Base-by-base conservation (phyloP, 148 eudicot species). In the Gaultheria prostrata region DNA sequence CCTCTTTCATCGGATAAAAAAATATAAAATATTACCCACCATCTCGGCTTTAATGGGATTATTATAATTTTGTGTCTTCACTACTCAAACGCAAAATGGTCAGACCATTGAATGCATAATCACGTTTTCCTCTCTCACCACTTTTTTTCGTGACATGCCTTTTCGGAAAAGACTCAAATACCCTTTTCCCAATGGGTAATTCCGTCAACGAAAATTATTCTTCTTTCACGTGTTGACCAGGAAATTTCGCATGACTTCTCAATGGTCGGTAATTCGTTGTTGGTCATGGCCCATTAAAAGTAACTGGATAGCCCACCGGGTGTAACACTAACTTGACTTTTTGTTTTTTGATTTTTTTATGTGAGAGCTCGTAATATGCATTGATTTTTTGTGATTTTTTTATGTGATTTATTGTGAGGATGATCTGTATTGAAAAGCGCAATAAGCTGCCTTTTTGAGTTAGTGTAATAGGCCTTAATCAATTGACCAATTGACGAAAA, bases 41-140 rank as follows among this genome's bases (percentile, higher is more conserved):
- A 63, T 63, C 69, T 63, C 69, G 15, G 69, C 69, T 63, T 63
- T 63, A 63, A 63, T 63, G 69, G 69, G 69, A 61, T 10, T 63
- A 63, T 10, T 63, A 63, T 63, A 63, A 63, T 24, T 32, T 43
- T 71, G 86, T 84, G 84, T 82, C 87, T 86, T 86, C 43, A 0
- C 43, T 54, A 70, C 43, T 82, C 85, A 69, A 82, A 84, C 51
- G 87, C 86, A 63, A 72, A 69, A 63, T 65, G 82, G 80, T 82
- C 78, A 74, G 86, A 75, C 65, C 73, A 82, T 81, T 83, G 88
- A 79, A 86, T 78, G 82, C 63, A 39, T 74, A 33, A n/a, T 87
- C 86, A 83, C 85, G 83, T 75, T 84, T 84, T 82, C 59, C 49
- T 83, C 78, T 77, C 82, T 77, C 82, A 12, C 24, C 46, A 18